A percentile compares a stretch with the other conserved stretches of the same genome.
These are phyloP conservation scores for Ziziphus jujuba DNA, from an alignment of 306 rosid genomes.

Conservation along the genomic window DNA sequence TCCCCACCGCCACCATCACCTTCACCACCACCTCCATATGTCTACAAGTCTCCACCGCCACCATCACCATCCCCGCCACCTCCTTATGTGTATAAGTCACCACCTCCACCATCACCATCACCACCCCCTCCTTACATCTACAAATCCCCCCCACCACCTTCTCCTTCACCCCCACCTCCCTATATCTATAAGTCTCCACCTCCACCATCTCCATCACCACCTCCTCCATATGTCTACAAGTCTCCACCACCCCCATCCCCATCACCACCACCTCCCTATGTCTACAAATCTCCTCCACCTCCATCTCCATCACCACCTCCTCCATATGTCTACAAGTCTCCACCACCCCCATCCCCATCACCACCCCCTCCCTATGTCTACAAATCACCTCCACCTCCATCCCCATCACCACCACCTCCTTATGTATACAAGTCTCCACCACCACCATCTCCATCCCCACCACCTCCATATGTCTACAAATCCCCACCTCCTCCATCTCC, in stretches of 20 bases:
- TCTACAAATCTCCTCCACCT: not conserved
- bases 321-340: not conserved
- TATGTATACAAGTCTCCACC: constrained; percentile 20
- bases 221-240: not conserved
- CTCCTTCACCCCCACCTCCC: not conserved
- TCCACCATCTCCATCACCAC: not conserved
- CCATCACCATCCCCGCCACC: not conserved
- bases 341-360: constrained; percentile 3
- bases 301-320: constrained; percentile 16
- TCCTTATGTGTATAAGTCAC: constrained; percentile 4
- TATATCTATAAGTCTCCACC: constrained; percentile 4
- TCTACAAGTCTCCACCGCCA: not conserved
- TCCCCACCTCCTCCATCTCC: constrained; percentile 19
- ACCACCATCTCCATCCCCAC: not conserved
- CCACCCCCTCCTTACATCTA: not conserved
- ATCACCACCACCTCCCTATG: not conserved
- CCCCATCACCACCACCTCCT: constrained; percentile 4
- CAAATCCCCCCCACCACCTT: constrained; percentile 17
- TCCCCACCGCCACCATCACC: constrained; percentile 21
- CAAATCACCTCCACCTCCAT: not conserved
- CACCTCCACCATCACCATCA: constrained; percentile 8
- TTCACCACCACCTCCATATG: not conserved
- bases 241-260: constrained; percentile 14
- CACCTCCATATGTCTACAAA: not conserved
- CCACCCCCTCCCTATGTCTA: not conserved